Conservation (phyloP, 257 asterid genomes). For the Primulina eburnea region DNA sequence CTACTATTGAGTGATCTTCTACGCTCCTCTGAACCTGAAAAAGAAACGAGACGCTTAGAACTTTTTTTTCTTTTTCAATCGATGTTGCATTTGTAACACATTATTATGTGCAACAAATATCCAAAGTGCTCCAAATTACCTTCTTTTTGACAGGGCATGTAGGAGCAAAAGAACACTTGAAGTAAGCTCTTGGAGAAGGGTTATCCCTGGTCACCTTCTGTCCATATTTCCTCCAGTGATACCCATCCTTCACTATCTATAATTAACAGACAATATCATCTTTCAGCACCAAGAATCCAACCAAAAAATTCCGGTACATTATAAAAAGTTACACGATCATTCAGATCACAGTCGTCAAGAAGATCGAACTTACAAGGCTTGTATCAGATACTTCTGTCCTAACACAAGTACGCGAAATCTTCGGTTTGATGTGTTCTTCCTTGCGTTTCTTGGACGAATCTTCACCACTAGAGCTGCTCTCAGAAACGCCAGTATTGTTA, state of each 20-base stretch:
- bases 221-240: conserved; percentile 95
- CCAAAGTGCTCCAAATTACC: conserved; percentile 34
- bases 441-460: conserved; percentile 52
- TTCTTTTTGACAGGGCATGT: conserved; percentile 86
- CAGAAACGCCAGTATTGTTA: conserved; percentile 27
- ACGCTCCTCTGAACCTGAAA: conserved; percentile 74
- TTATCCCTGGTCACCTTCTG: conserved; percentile 92
- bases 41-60: not conserved
- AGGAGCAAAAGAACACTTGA: conserved; percentile 93
- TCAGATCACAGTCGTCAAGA: not conserved
- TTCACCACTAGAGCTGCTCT: conserved; percentile 71
- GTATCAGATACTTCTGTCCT: conserved; percentile 66
- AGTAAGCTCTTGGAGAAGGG: conserved; percentile 96
- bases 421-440: conserved; percentile 53
- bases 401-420: conserved; percentile 42
- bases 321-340: not conserved
- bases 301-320: not conserved
- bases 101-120: not conserved
- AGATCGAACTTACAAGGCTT: conserved; percentile 60
- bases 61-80: too few species aligned
- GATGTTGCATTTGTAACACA: not conserved
- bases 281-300: not conserved
- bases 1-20: conserved; percentile 67
- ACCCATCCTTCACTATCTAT: conserved; percentile 87
- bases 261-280: conserved; percentile 1